Evolutionary conservation across 345 rosid species (phyloP).

Genomic region (Turritis glabra): DNA sequence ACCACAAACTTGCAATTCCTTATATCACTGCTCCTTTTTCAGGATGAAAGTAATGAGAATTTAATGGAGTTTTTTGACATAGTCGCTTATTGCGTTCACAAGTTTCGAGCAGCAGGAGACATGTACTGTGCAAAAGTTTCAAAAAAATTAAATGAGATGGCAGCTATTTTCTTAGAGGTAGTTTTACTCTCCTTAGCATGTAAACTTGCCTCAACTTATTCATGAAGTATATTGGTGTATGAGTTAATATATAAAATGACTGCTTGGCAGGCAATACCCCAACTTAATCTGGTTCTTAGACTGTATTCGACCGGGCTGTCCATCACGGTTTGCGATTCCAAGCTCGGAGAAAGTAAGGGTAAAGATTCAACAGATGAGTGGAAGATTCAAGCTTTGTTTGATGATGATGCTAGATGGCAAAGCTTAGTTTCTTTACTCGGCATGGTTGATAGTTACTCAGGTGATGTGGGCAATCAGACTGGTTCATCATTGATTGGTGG

Average conservation of each 20-base stretch:
- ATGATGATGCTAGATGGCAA: conserved; percentile 47
- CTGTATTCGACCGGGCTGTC: conserved; percentile 72
- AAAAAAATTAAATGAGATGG: conserved; percentile 47
- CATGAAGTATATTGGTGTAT: conserved; percentile 30
- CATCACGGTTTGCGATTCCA: conserved; percentile 38
- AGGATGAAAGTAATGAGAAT: conserved; percentile 52
- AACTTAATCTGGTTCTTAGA: conserved; percentile 56
- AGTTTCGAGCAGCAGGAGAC: conserved; percentile 53
- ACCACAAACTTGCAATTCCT: not conserved
- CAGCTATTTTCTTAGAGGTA: conserved; percentile 57
- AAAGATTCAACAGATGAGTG: conserved; percentile 42
- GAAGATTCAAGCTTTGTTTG: conserved; percentile 44
- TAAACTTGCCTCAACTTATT: conserved; percentile 15
- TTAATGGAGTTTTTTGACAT: conserved; percentile 58
- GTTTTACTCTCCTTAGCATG: conserved; percentile 28
- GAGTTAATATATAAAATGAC: conserved; percentile 25
- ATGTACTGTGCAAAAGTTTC: conserved; percentile 52
- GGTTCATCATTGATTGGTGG: conserved; percentile 34
- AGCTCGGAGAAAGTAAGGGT: conserved; percentile 39
- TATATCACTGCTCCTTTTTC: conserved; percentile 25
- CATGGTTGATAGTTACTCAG: conserved; percentile 48
- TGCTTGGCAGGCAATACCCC: conserved; percentile 56
- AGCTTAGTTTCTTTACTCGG: conserved; percentile 50
- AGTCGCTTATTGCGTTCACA: conserved; percentile 69
- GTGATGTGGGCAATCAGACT: conserved; percentile 39